A percentile compares a stretch with the other conserved stretches of the same genome.
phyloP scores from a whole-genome alignment of 164 flowering plant species.

The Nelumbo lutea region DNA sequence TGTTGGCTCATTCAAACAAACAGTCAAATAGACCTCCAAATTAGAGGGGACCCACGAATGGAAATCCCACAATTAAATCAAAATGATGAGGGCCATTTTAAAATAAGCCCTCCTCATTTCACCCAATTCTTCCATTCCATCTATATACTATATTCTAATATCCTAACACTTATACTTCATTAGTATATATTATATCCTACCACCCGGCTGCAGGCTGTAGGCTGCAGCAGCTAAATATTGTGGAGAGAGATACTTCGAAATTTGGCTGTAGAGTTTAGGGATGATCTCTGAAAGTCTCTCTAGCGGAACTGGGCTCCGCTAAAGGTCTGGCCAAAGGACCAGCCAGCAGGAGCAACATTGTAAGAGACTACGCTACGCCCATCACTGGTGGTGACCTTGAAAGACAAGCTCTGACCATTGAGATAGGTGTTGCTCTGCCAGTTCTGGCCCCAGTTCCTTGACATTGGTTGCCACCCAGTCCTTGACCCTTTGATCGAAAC shows the following conservation, averaged over 20 bases:
- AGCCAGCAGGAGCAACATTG: conserved; percentile 53
- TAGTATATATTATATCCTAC: background rate
- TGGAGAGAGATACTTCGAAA: background rate
- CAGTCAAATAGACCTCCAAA: conserved; percentile 6
- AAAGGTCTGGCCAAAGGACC: conserved; percentile 84
- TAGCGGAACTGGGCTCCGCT: conserved; percentile 53
- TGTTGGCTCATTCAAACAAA: background rate
- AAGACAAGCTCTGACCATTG: conserved; percentile 67
- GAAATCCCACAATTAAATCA: conserved; percentile 6
- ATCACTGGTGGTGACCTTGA: conserved; percentile 70
- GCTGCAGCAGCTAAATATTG: background rate
- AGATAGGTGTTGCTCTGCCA: conserved; percentile 73
- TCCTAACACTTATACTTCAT: background rate
- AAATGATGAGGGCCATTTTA: conserved; percentile 14
- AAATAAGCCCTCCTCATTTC: conserved; percentile 20
- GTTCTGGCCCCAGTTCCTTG: conserved; percentile 90
- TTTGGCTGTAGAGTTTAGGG: background rate
- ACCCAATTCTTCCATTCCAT: background rate
- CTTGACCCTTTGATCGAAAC: conserved; percentile 66
- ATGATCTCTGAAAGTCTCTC: background rate
- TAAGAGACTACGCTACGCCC: conserved; percentile 42
- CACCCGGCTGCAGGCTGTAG: background rate
- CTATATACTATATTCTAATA: background rate
- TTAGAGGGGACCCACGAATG: conserved; percentile 3
- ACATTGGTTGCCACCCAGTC: conserved; percentile 68